These are phyloP conservation scores for Ascochyta rabiei DNA, from an alignment of 2,329 filamentous ascomycete genomes.

Conservation along the genomic window DNA sequence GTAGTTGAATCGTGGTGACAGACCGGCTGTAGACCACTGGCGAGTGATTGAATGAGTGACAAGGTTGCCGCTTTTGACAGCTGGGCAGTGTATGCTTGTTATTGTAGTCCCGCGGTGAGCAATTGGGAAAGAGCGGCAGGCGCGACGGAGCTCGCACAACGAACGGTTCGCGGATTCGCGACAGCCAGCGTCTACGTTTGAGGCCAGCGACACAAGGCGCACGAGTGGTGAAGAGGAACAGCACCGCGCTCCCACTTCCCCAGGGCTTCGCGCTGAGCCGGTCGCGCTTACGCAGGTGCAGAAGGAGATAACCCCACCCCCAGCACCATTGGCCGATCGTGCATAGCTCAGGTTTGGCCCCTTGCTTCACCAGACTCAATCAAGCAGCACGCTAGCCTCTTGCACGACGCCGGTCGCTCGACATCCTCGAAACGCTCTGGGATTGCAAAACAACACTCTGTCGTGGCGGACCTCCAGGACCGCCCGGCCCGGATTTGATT, in stretches of 20 bases:
- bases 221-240: constrained; percentile 32
- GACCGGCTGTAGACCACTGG: constrained; percentile 48
- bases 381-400: constrained; percentile 34
- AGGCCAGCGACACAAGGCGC: constrained; percentile 15
- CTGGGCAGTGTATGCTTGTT: constrained; percentile 18
- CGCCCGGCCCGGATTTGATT: neutral
- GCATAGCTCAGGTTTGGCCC: constrained; percentile 21
- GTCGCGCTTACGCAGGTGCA: constrained; percentile 8
- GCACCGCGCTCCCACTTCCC: constrained; percentile 3
- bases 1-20: constrained; percentile 41
- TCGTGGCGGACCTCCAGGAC: neutral
- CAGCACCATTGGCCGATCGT: constrained; percentile 18
- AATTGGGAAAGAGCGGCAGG: constrained; percentile 33
- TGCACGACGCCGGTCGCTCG: constrained; percentile 18
- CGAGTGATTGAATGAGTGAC: constrained; percentile 36
- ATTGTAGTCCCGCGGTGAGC: constrained; percentile 15
- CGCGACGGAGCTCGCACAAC: constrained; percentile 27
- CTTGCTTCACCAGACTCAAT: constrained; percentile 29
- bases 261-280: constrained; percentile 8
- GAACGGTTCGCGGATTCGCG: neutral
- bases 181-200: constrained; percentile 36
- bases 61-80: constrained; percentile 30
- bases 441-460: constrained; percentile 8
- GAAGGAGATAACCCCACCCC: constrained; percentile 5
- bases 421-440: constrained; percentile 15